phyloP scores from a whole-genome alignment of 305 asterid genomes.

The Plantago lanceolata region DNA sequence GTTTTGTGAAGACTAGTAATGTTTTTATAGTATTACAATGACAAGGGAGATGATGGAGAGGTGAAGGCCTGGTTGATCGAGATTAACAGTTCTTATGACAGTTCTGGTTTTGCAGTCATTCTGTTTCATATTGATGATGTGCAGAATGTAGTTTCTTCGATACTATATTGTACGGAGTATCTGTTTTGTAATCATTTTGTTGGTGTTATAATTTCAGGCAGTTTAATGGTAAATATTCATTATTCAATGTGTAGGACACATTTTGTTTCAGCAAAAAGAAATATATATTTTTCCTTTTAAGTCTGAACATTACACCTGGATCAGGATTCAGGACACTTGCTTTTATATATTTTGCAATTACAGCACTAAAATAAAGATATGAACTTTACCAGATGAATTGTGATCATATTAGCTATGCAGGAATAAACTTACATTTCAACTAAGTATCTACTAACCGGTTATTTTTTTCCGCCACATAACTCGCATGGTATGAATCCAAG shows the following conservation, averaged over 20 bases:
- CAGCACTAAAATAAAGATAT: neutral
- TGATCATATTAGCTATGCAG: neutral
- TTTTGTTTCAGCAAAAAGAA: no score
- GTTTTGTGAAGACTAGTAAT: no score
- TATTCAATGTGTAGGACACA: no score
- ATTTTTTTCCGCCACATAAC: conserved; percentile 49
- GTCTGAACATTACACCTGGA: neutral
- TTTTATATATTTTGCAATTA: no score
- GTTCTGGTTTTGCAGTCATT: conserved; percentile 31
- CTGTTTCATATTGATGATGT: neutral
- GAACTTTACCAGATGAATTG: neutral
- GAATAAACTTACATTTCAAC: neutral
- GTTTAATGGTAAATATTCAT: neutral
- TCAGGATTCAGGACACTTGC: neutral
- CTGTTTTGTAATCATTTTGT: neutral
- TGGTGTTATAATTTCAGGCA: neutral
- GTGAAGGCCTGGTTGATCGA: conserved; percentile 51
- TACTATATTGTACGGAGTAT: neutral
- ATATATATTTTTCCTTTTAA: no score
- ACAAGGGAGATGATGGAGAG: conserved; percentile 27
- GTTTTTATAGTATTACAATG: conserved; percentile 29
- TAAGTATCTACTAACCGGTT: conserved; percentile 12
- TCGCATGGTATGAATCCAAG: conserved; percentile 60
- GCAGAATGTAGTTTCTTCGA: neutral
- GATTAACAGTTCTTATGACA: conserved; percentile 27